A percentile compares a stretch with the other conserved stretches of the same genome.
Evolutionary conservation across 495 filamentous ascomycete genomes (phyloP).

Genomic region (Xylaria bambusicola): DNA sequence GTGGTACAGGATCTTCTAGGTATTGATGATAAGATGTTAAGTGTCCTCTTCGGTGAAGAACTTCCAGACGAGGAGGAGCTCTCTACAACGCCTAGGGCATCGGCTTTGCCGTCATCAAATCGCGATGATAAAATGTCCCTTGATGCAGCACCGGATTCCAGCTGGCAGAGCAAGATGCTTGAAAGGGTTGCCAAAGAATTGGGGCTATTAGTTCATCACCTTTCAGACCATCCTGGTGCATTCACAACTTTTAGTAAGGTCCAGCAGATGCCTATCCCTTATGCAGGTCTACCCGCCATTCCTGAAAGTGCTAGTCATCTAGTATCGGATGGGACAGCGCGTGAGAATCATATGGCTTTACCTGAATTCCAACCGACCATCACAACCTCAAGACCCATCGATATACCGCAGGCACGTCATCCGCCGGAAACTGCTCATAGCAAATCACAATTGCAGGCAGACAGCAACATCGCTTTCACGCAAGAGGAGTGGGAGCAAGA

Average conservation of each 20-base stretch:
- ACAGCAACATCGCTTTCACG: slow-evolving; percentile 37
- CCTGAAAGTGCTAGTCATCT: slow-evolving; percentile 46
- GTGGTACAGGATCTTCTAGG: slow-evolving; percentile 89
- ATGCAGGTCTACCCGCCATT: slow-evolving; percentile 57
- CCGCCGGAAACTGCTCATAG: slow-evolving; percentile 17
- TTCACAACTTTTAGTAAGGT: slow-evolving; percentile 72
- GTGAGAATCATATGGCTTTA: slow-evolving; percentile 30
- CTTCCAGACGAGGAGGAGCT: slow-evolving; percentile 60
- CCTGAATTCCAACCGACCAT: slow-evolving; percentile 55
- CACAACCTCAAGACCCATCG: slow-evolving; percentile 28
- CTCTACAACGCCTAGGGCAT: slow-evolving; percentile 44
- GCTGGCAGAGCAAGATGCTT: slow-evolving; percentile 77
- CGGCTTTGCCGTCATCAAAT: slow-evolving; percentile 24
- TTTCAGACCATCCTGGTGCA: slow-evolving; percentile 76
- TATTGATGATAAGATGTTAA: slow-evolving; percentile 81
- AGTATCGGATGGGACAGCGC: slow-evolving; percentile 17
- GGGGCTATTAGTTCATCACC: slow-evolving; percentile 76
- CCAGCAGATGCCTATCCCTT: slow-evolving; percentile 53
- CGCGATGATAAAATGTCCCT: slow-evolving; percentile 3
- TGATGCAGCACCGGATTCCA: slow-evolving; percentile 46
- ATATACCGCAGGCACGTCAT: slow-evolving; percentile 25
- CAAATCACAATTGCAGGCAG: slow-evolving; percentile 21
- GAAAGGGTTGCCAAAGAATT: slow-evolving; percentile 85
- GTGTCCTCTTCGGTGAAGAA: slow-evolving; percentile 83
- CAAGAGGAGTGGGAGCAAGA: slow-evolving; percentile 88